Evolutionary conservation across 1,284 basidiomycete genomes (phyloP).

Genomic region (Trichosporon coremiiforme): DNA sequence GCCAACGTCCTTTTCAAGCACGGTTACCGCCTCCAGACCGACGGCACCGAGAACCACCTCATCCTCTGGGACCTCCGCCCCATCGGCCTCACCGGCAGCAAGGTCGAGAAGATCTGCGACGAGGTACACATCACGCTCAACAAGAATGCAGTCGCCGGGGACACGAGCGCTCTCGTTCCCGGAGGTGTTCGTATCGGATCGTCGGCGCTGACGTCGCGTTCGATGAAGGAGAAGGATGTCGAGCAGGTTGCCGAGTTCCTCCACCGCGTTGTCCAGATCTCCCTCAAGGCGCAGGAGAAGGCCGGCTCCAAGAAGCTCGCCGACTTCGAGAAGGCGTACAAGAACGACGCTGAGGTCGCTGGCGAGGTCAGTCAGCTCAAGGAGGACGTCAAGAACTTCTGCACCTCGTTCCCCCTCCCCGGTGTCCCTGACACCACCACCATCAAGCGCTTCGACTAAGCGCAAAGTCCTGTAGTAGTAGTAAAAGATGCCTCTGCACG

Average conservation of each 20-base stretch:
- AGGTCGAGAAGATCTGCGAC: constrained; percentile 98
- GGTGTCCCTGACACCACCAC: constrained; percentile 69
- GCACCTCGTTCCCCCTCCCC: constrained; percentile 85
- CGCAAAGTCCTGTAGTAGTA: neutral
- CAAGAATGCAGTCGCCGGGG: constrained; percentile 60
- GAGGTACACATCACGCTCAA: constrained; percentile 89
- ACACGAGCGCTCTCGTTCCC: constrained; percentile 82
- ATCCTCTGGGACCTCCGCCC: constrained; percentile 98
- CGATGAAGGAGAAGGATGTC: constrained; percentile 85
- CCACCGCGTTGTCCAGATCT: constrained; percentile 86
- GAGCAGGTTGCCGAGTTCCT: constrained; percentile 84
- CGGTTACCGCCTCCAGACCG: constrained; percentile 95
- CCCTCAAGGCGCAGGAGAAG: constrained; percentile 85
- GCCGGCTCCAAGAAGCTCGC: constrained; percentile 92
- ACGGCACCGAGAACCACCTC: constrained; percentile 96
- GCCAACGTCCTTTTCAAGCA: constrained; percentile 70
- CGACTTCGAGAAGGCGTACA: constrained; percentile 89
- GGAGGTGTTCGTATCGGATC: constrained; percentile 97
- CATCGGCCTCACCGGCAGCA: constrained; percentile 91
- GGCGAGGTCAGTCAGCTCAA: constrained; percentile 25
- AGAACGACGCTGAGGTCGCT: constrained; percentile 38
- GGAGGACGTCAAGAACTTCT: constrained; percentile 64
- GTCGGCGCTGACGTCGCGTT: constrained; percentile 89
- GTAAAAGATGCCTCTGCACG: constrained; percentile 4
- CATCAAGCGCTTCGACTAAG: constrained; percentile 34